Evolutionary conservation across 1,139 yeast genomes (phyloP).

Genomic region (Suhomyces taliae): DNA sequence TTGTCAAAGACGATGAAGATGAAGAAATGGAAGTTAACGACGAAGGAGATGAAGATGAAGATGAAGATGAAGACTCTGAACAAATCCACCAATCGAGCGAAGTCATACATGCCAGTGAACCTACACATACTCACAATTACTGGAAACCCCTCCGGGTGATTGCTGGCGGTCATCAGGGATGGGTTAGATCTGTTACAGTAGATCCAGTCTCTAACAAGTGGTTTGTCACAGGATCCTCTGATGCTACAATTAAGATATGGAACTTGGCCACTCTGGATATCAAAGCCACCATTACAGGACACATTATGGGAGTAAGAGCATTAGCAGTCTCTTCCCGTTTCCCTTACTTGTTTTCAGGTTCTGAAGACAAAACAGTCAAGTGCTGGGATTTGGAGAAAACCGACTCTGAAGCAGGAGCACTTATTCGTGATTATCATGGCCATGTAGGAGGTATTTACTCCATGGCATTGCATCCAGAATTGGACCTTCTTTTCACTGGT

Average conservation of each 20-base stretch:
- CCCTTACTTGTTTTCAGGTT: constrained; percentile 88
- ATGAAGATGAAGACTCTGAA: background rate
- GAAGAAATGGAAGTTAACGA: constrained; percentile 2
- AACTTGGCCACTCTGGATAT: constrained; percentile 73
- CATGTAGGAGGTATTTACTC: constrained; percentile 90
- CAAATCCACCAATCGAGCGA: background rate
- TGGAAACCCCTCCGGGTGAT: constrained; percentile 77
- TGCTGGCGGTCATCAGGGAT: constrained; percentile 85
- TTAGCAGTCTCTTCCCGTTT: constrained; percentile 69
- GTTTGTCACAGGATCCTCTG: constrained; percentile 91
- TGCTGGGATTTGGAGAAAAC: constrained; percentile 97
- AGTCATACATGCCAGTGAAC: background rate
- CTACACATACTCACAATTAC: background rate
- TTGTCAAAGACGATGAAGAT: constrained; percentile 1
- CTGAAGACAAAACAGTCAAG: constrained; percentile 92
- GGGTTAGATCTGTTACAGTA: constrained; percentile 78
- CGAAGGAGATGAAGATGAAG: background rate
- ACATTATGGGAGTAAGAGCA: constrained; percentile 84
- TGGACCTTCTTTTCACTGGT: constrained; percentile 84
- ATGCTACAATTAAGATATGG: constrained; percentile 89
- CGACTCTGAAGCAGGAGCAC: constrained; percentile 52
- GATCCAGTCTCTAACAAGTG: constrained; percentile 84
- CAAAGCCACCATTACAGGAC: constrained; percentile 82
- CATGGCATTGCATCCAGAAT: constrained; percentile 79
- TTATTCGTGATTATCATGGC: constrained; percentile 86